Percentiles rank a stretch among this genome's conserved stretches.
Conservation (phyloP, 2,329 filamentous ascomycete species). For the Aspergillus sp. region DNA sequence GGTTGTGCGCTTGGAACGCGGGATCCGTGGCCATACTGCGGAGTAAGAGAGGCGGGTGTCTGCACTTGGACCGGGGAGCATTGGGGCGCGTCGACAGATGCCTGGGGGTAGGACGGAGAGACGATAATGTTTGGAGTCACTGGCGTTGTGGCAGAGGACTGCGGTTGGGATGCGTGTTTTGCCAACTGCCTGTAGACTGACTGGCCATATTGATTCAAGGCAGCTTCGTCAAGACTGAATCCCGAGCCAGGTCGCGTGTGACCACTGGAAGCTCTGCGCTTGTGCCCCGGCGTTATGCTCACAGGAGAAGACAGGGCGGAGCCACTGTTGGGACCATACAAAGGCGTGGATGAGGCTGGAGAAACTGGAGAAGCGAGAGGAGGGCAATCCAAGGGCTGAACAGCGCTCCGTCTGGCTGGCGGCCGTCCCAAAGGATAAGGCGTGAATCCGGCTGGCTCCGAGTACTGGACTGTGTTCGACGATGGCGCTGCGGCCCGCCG, state of each 20-base stretch:
- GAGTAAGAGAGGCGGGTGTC: constrained; percentile 19
- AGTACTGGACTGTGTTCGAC: constrained; percentile 45
- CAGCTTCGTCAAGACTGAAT: constrained; percentile 57
- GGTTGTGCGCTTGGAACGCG: constrained; percentile 16
- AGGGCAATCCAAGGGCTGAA: constrained; percentile 37
- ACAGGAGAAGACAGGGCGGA: constrained; percentile 57
- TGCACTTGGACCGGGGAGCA: constrained; percentile 36
- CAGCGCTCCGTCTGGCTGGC: constrained; percentile 36
- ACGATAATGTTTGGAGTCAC: constrained; percentile 31
- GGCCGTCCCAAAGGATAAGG: constrained; percentile 40
- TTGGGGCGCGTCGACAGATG: constrained; percentile 25
- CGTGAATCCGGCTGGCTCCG: constrained; percentile 42
- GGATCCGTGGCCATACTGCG: constrained; percentile 15
- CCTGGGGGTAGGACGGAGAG: constrained; percentile 26
- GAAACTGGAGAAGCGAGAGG: constrained; percentile 37
- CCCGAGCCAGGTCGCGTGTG: constrained; percentile 55
- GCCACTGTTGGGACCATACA: constrained; percentile 17
- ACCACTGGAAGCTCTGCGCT: constrained; percentile 29
- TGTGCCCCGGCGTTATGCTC: constrained; percentile 40
- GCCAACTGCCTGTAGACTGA: constrained; percentile 76
- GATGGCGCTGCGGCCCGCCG: constrained; percentile 47
- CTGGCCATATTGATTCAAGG: constrained; percentile 64
- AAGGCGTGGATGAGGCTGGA: constrained; percentile 24
- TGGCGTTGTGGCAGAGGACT: constrained; percentile 32
- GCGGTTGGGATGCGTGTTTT: constrained; percentile 40